Conservation (phyloP, 164 flowering plant species). For the Umbellularia californica region DNA sequence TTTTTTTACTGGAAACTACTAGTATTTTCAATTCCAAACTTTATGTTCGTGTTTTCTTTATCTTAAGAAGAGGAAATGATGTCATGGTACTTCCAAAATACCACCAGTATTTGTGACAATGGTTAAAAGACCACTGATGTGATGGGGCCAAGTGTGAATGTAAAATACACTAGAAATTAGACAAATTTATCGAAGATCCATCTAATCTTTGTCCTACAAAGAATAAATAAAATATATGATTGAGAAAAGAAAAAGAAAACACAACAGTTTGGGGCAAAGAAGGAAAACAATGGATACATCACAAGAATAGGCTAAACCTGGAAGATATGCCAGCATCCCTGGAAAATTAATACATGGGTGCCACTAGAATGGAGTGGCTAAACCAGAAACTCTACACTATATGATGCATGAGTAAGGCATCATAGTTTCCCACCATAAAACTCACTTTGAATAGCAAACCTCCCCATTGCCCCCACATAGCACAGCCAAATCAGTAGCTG, state of each 20-base stretch:
- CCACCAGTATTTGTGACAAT: no score
- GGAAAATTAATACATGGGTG: neutral
- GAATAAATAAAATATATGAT: neutral
- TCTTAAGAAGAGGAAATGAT: no score
- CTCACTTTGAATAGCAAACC: constrained; percentile 98
- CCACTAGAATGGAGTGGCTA: neutral
- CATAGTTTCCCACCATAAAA: neutral
- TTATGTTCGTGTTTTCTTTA: no score
- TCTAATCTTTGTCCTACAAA: neutral
- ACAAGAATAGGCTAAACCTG: neutral
- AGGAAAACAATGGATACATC: neutral
- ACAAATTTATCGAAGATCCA: neutral
- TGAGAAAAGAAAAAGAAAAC: neutral
- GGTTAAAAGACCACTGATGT: no score
- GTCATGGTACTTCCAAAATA: no score
- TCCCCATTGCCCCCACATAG: constrained; percentile 96
- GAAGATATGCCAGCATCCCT: neutral
- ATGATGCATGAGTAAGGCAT: neutral
- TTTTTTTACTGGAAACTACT: no score
- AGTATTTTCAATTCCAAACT: no score
- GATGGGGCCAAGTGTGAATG: no score
- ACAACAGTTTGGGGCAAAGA: neutral
- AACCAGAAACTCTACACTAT: no score
- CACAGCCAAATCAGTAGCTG: constrained; percentile 99
- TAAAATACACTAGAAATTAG: neutral